Percentiles rank a stretch among this genome's conserved stretches.
Evolutionary conservation across 345 rosid genomes (phyloP).

Genomic region (Laguncularia racemosa): DNA sequence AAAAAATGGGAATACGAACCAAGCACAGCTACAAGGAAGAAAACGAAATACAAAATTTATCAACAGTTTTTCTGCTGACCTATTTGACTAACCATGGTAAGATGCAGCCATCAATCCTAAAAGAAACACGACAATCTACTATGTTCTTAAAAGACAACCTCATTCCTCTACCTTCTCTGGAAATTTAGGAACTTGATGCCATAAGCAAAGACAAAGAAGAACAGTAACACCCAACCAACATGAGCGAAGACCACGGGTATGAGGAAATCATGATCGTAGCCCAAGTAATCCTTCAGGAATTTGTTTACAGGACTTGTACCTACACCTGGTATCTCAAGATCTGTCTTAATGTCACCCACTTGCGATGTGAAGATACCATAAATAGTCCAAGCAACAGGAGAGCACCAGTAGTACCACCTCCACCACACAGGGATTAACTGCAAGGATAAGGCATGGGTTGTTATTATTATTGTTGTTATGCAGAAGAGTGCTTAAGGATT

Average conservation of each 20-base stretch:
- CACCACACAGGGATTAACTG: slow-evolving; percentile 38
- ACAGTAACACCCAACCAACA: slow-evolving; percentile 28
- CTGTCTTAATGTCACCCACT: slow-evolving; percentile 13
- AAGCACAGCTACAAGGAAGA: not conserved
- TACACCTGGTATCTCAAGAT: not conserved
- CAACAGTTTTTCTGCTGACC: slow-evolving; percentile 5
- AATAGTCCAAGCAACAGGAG: slow-evolving; percentile 40
- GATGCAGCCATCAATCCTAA: not conserved
- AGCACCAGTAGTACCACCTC: slow-evolving; percentile 48
- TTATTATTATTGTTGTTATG: not conserved
- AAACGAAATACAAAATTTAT: not conserved
- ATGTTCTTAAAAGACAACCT: not conserved
- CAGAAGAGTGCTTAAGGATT: not conserved
- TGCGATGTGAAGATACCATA: slow-evolving; percentile 34
- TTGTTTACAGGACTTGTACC: not conserved
- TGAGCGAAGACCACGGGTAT: slow-evolving; percentile 25
- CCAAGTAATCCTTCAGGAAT: slow-evolving; percentile 21
- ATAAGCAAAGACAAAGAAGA: slow-evolving; percentile 32
- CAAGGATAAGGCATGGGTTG: not conserved
- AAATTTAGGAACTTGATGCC: slow-evolving; percentile 39
- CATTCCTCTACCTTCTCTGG: slow-evolving; percentile 25
- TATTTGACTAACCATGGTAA: not conserved
- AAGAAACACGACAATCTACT: not conserved
- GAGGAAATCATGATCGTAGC: slow-evolving; percentile 28
- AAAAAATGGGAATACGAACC: slow-evolving; percentile 1